Evolutionary conservation across 139 green algal genomes (phyloP).

Genomic region (Chlorella sp.): DNA sequence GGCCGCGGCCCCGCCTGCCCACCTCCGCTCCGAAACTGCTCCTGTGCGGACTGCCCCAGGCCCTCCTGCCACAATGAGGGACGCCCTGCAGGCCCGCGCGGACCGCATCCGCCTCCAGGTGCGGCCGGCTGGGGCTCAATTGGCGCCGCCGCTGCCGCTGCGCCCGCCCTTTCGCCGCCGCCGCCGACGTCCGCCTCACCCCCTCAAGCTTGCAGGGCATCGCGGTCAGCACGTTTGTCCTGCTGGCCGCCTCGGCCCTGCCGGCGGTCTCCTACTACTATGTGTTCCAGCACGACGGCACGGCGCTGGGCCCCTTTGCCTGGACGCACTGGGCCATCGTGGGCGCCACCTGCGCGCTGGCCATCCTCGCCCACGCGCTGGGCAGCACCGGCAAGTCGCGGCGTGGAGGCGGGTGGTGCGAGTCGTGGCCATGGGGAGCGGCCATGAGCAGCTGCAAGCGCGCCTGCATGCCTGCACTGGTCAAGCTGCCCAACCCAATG

Average conservation of each 20-base stretch:
- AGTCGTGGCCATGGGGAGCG: not conserved
- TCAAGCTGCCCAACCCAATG: not conserved
- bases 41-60: too few species aligned
- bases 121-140: not conserved
- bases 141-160: not conserved
- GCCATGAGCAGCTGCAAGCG: not conserved
- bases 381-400: not conserved
- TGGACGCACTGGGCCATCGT: slow-evolving; percentile 37
- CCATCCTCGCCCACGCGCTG: slow-evolving; percentile 5
- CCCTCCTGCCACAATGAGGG: not conserved
- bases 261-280: slow-evolving; percentile 33
- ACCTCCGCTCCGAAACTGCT: too few species aligned
- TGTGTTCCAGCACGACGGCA: slow-evolving; percentile 16
- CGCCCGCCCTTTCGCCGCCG: not conserved
- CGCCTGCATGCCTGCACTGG: not conserved
- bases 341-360: not conserved
- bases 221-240: not conserved
- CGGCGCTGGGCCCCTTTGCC: slow-evolving; percentile 27
- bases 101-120: slow-evolving; percentile 21
- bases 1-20: too few species aligned
- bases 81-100: not conserved
- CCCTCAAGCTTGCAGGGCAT: not conserved
- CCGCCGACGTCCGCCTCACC: not conserved
- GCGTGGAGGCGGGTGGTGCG: not conserved
- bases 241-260: slow-evolving; percentile 25